Evolutionary conservation across 1,284 basidiomycete genomes (phyloP), one percentile per base, ranked within the genome.

Genomic region (Xerocomus cyaneibrunnescens): DNA sequence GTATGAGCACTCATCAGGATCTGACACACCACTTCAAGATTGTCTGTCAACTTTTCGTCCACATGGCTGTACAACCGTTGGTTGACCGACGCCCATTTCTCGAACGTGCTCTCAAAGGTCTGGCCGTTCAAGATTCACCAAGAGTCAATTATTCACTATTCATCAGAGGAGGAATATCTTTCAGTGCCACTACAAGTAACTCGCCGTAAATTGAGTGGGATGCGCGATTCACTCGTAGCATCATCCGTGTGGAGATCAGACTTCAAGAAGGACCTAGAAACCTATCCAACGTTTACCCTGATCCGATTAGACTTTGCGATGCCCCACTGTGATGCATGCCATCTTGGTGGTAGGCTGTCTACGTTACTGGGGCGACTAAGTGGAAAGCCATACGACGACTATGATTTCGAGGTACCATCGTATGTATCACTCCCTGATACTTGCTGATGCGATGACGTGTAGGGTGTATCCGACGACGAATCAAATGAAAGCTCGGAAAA

Each of bases 41-140:
- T 42, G 78, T 94, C 28, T 92, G 89, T 59, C 92, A 94, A 62
- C 80, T 93, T 37, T 86, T 92, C 58, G 85, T 93, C 3, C 85
- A 93, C 58, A 72, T 94, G 36, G 86, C 87, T 19, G 82, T 91
- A 28, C 78, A 74, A 22, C 74, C 80, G 7, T 65, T 72, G n/a
- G 66, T 65, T 7, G 73, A 83, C 41, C 75, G 88, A 14, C 72
- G 70, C 42, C 61, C 70, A 6, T 85, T 81, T 59, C 81, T 87
- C 77, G 64, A 78, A 53, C 65, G 73, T 32, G 74, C 73, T 38
- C 62, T 86, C 45, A 74, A 76, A 66, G 74, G 89, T 86, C 53
- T 64, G 40, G 17, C n/a, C n/a, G 16, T 52, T 51, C 28, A 10
- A 38, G 39, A 37, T 47, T 17, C 19, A 22, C 17, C 5, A 5